These are phyloP conservation scores for Leccinum pellstonianum DNA, from an alignment of 768 basidiomycete species.

Conservation along the genomic window DNA sequence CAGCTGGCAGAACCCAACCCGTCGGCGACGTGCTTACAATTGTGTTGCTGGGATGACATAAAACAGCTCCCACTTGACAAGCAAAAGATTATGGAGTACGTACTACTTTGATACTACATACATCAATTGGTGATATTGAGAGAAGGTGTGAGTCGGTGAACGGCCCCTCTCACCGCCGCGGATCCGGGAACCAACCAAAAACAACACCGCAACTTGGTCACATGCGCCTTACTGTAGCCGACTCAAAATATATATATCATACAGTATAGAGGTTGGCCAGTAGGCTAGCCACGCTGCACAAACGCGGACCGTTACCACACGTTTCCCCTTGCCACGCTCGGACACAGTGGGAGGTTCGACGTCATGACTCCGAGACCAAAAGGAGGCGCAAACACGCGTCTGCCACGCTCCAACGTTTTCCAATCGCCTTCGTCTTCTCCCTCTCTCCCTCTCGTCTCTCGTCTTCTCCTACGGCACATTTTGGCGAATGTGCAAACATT, in stretches of 20 bases:
- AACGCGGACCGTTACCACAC: neutral
- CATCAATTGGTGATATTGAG: slow-evolving; percentile 2
- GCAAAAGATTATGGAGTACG: neutral
- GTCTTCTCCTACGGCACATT: neutral
- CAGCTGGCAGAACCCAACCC: neutral
- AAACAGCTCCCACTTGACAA: neutral
- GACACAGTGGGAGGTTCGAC: slow-evolving; percentile 1
- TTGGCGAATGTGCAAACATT: neutral
- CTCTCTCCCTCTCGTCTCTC: neutral
- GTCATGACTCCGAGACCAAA: slow-evolving; percentile 17
- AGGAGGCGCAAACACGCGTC: slow-evolving; percentile 20
- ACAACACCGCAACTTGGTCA: neutral
- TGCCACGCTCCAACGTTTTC: slow-evolving; percentile 17
- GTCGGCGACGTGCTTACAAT: neutral
- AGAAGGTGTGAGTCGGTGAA: slow-evolving; percentile 7
- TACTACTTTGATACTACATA: too few relatives aligned
- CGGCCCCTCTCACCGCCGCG: neutral
- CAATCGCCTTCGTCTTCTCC: neutral
- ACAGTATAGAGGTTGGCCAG: too few relatives aligned
- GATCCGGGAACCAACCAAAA: slow-evolving; percentile 10
- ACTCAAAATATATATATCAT: neutral
- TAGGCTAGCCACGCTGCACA: neutral
- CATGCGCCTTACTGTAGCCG: neutral
- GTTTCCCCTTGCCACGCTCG: neutral
- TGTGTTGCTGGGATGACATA: slow-evolving; percentile 12